Evolutionary conservation across 2,329 filamentous ascomycete species (phyloP), one percentile per base, ranked within the genome.

Genomic region (Botryosphaeria dothidea): DNA sequence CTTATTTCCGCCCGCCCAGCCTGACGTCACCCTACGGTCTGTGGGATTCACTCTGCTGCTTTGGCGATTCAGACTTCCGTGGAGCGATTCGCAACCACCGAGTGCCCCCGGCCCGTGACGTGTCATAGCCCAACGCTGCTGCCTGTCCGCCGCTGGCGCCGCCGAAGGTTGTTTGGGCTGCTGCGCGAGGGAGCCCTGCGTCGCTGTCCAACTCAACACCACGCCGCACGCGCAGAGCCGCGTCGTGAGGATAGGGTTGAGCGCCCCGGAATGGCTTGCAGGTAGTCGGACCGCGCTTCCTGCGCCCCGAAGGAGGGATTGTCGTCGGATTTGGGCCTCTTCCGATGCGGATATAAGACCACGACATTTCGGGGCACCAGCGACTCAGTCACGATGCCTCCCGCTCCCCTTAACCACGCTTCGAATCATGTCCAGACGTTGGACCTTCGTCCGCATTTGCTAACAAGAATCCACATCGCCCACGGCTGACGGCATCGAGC

Each of bases 351-450:
- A 60, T 21, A 60, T 60, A 60, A 60, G 25, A 31, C n/a, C 49
- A 34, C n/a, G 23, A 36, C 49, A 3, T 52, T 52, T 52, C 49
- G 41, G 56, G 56, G 25, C 15, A 17, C 25, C 27, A 23, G 56
- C 56, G 56, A 60, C 56, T 60, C 56, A 60, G 56, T 29, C 38
- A 13, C 56, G 31, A 60, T 60, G 56, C 56, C n/a, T 60, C 41
- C 4, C 25, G n/a, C 56, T 60, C 56, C 56, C 56, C 56, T 60
- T 60, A 46, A 45, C 56, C 38, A 45, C 56, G 41, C 38, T 60
- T 45, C 56, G 56, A 60, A 60, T 60, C 56, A 60, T 60, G 56
- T 60, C 41, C 56, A 6, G 56, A 60, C 41, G 56, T 60, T 46
- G 38, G 41, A 60, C 7, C 34, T 38, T 46, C 56, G 56, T 38